phyloP scores from a whole-genome alignment of 441 rosid genomes.

The Arabidopsis lyrata region DNA sequence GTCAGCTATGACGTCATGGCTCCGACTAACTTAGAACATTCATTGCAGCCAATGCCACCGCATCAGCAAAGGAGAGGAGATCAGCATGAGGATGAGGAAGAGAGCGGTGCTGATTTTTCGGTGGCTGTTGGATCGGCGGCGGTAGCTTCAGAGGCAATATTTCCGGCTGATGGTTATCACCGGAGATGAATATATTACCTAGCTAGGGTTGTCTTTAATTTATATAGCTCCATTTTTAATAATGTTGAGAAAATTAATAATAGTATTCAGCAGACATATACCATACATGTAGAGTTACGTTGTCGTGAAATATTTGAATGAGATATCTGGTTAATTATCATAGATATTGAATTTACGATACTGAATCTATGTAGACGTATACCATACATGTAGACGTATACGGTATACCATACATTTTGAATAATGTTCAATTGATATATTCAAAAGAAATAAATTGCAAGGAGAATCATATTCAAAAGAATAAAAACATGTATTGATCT shows the following conservation, averaged over 20 bases:
- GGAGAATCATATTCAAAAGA: too few species aligned
- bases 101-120: slow-evolving; percentile 60
- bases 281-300: slow-evolving; percentile 5
- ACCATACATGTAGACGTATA: too few species aligned
- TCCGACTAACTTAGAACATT: slow-evolving; percentile 53
- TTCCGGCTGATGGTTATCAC: slow-evolving; percentile 52
- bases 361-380: too few species aligned
- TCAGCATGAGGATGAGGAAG: slow-evolving; percentile 74
- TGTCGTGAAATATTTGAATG: not conserved
- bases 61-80: slow-evolving; percentile 52
- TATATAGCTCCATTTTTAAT: not conserved
- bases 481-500: too few species aligned
- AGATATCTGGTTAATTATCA: not conserved
- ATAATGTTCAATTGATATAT: too few species aligned
- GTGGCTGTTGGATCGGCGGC: slow-evolving; percentile 34
- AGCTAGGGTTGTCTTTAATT: slow-evolving; percentile 3
- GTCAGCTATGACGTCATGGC: slow-evolving; percentile 58
- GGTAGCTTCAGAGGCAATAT: slow-evolving; percentile 42
- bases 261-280: not conserved
- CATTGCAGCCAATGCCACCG: slow-evolving; percentile 47
- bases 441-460: too few species aligned
- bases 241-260: slow-evolving; percentile 10
- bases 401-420: too few species aligned
- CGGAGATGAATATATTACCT: slow-evolving; percentile 45
- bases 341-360: too few species aligned